Conservation (phyloP, 176 grass and related monocot genomes). For the Phoenix dactylifera region DNA sequence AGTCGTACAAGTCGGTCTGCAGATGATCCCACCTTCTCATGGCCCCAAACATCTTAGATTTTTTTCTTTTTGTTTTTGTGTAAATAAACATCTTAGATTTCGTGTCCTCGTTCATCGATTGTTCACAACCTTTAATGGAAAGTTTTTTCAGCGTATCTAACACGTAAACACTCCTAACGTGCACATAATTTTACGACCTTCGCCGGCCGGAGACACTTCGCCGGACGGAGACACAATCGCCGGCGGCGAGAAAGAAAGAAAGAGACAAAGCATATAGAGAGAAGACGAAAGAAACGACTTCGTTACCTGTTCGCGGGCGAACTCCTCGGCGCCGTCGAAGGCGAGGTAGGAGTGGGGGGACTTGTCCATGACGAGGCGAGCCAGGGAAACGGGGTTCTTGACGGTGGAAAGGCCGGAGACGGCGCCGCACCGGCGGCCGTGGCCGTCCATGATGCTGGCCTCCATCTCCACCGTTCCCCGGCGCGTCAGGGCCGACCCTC, state of each 20-base stretch:
- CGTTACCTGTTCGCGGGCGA: constrained; percentile 14
- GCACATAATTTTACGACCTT: no score
- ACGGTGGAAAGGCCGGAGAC: constrained; percentile 17
- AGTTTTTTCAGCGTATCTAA: no score
- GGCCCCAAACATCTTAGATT: no score
- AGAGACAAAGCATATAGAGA: neutral
- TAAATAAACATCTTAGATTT: no score
- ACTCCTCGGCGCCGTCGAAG: constrained; percentile 18
- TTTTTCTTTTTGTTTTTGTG: no score
- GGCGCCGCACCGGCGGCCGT: constrained; percentile 16
- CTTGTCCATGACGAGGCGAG: constrained; percentile 15
- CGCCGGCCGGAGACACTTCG: no score
- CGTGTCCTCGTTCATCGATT: no score
- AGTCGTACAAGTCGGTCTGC: no score
- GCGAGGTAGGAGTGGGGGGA: constrained; percentile 24
- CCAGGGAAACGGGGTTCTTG: constrained; percentile 21
- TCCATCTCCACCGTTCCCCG: constrained; percentile 19
- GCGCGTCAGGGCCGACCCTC: constrained; percentile 15
- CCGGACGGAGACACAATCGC: no score
- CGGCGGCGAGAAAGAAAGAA: neutral
- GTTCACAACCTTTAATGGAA: no score
- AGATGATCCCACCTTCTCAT: no score
- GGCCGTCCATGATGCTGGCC: constrained; percentile 24
- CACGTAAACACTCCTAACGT: no score
- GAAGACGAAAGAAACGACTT: neutral